Percentiles rank a stretch among this genome's conserved stretches.
Evolutionary conservation across 257 asterid genomes (phyloP).

Genomic region (Ilex aquifolium): DNA sequence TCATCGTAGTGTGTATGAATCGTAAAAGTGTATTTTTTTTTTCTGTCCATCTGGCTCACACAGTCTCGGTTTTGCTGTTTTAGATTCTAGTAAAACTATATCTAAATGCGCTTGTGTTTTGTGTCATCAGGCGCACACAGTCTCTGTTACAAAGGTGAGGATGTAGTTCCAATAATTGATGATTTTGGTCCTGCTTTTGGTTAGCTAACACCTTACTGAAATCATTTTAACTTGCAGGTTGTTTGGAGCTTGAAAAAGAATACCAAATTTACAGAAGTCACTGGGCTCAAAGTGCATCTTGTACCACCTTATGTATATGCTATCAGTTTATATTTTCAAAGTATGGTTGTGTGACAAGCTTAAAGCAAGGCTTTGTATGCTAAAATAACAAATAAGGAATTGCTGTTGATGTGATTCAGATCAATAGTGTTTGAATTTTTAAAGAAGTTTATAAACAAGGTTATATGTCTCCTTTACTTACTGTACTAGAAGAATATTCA

Average conservation of each 20-base stretch:
- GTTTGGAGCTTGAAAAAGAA: constrained; percentile 45
- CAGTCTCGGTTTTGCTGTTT: no score
- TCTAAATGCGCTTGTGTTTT: background rate
- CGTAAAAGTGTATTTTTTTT: constrained; percentile 1
- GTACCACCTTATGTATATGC: background rate
- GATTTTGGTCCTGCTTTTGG: background rate
- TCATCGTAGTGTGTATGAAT: constrained; percentile 6
- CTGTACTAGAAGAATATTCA: no score
- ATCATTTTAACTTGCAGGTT: constrained; percentile 33
- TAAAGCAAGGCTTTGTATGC: no score
- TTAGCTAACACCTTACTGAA: background rate
- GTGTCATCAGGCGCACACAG: constrained; percentile 49
- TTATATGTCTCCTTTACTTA: no score
- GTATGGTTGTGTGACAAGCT: no score
- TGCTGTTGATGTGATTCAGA: no score
- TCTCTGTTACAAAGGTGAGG: constrained; percentile 51
- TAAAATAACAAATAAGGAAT: no score
- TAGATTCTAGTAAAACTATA: background rate
- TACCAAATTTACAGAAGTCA: background rate
- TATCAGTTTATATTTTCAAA: no score
- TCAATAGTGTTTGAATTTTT: no score
- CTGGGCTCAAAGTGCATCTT: background rate
- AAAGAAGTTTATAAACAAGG: no score
- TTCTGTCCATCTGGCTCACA: no score
- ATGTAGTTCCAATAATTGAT: background rate